These are phyloP conservation scores for Botryotinia globosa DNA, from an alignment of 2,329 filamentous ascomycete genomes.

Conservation along the genomic window DNA sequence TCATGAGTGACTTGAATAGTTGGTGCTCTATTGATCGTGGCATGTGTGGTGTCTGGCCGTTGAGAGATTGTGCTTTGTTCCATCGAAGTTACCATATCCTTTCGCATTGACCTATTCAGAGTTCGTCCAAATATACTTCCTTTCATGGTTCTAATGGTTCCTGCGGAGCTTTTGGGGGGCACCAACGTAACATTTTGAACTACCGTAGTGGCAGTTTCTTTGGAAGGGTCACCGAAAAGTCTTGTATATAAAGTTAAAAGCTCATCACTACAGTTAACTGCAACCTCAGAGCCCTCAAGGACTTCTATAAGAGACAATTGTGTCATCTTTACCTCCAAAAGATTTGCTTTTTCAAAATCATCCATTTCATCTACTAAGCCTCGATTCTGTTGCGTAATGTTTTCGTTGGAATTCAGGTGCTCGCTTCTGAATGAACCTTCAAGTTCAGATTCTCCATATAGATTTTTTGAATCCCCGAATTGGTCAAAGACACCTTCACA, in stretches of 20 bases:
- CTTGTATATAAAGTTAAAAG: constrained; percentile 77
- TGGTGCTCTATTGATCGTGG: constrained; percentile 47
- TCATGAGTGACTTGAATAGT: constrained; percentile 76
- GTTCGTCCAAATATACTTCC: constrained; percentile 75
- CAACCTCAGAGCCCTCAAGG: constrained; percentile 76
- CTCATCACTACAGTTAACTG: constrained; percentile 85
- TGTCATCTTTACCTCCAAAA: constrained; percentile 95
- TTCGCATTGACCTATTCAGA: constrained; percentile 43
- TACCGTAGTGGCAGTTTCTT: constrained; percentile 23
- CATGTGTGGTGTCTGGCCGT: constrained; percentile 36
- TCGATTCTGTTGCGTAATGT: constrained; percentile 32
- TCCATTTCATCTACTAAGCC: constrained; percentile 77
- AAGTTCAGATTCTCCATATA: constrained; percentile 63
- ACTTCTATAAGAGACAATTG: constrained; percentile 82
- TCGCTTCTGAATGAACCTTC: constrained; percentile 57
- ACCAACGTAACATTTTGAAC: neutral
- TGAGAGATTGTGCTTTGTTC: constrained; percentile 37
- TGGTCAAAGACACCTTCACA: constrained; percentile 92
- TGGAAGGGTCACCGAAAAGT: constrained; percentile 67
- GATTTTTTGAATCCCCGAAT: constrained; percentile 67
- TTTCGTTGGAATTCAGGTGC: constrained; percentile 54
- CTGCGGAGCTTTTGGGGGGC: constrained; percentile 66
- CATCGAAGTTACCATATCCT: constrained; percentile 41
- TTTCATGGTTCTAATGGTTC: constrained; percentile 66
- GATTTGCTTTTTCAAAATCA: constrained; percentile 75